These are phyloP conservation scores for Nothophaeocryptopus gaeumannii DNA, from an alignment of 2,329 filamentous ascomycete species.

Conservation along the genomic window DNA sequence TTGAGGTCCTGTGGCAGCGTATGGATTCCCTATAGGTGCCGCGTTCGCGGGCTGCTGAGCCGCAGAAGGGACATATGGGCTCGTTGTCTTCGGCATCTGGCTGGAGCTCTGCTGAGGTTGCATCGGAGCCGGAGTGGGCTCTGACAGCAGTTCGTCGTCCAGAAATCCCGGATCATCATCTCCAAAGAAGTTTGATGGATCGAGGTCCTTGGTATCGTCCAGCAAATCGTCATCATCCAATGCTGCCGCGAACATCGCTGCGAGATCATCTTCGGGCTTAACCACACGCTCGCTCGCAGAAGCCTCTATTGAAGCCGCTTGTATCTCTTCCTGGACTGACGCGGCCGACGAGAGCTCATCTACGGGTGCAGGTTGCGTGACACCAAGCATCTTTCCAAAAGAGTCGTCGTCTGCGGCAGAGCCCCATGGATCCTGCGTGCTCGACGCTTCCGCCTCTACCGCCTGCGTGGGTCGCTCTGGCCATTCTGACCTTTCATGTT, in stretches of 20 bases:
- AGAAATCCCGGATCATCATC: conserved; percentile 86
- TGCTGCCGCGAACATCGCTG: conserved; percentile 79
- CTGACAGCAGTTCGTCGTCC: conserved; percentile 55
- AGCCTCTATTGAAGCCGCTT: too few relatives aligned
- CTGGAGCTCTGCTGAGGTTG: conserved; percentile 11
- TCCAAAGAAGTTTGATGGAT: conserved; percentile 66
- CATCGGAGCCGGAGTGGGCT: conserved; percentile 10
- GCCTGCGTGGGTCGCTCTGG: too few relatives aligned
- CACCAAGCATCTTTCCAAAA: conserved; percentile 21
- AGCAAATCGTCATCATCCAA: conserved; percentile 63
- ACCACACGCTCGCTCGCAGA: not conserved
- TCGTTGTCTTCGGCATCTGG: conserved; percentile 8
- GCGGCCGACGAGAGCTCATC: conserved; percentile 11
- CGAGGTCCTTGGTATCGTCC: conserved; percentile 45
- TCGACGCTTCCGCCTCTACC: not conserved
- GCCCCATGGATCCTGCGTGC: conserved; percentile 13
- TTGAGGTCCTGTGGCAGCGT: conserved; percentile 22
- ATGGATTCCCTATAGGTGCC: conserved; percentile 17
- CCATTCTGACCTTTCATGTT: too few relatives aligned
- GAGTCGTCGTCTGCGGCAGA: conserved; percentile 21
- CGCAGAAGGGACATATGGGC: conserved; percentile 17
- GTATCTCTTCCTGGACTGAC: not conserved
- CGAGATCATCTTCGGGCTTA: conserved; percentile 59
- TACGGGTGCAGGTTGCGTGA: conserved; percentile 7
- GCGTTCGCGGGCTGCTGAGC: conserved; percentile 10